Base-by-base conservation (phyloP, 2,329 filamentous ascomycete species). In the Pseudocercospora eumusae region DNA sequence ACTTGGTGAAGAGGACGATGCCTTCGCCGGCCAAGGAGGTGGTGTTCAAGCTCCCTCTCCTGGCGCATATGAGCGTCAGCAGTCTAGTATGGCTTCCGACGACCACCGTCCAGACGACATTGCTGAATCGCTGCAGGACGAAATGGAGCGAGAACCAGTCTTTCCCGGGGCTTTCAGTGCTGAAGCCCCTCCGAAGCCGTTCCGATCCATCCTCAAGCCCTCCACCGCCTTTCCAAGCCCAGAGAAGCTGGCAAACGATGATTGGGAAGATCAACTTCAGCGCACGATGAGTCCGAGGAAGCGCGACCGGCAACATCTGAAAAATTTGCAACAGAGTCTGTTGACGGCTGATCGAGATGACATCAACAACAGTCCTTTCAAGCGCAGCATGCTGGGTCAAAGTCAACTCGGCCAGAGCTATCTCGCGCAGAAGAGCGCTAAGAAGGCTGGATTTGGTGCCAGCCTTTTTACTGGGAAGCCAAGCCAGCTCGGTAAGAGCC, bases 231-330 rank as follows among this genome's bases (percentile, higher is more conserved):
- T 77, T 58, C 76, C 76, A 5, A 86, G 83, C n/a, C 84, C 84
- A 54, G 75, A 80, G 25, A 85, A 86, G 75, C 74, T 79, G 82
- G 56, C 77, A 81, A 69, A 81, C 84, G 91, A 93, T 63, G 90
- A 96, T 74, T 99, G 95, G 95, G 89, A 92, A 69, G 90, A 95
- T 69, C 93, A 97, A 80, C 83, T 99, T 66, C 91, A 92, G 75
- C 92, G 92, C 68, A 98, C 95, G 5, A 92, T 98, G 69, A 96
- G 92, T 72, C 93, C 95, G 5, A 88, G 91, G 73, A 98, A 98
- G 80, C 89, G 95, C 72, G 90, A 97, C 78, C 90, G 93, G 65
- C 82, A 84, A 62, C 88, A 88, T 27, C 81, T 95, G 33, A 82
- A 78, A 77, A 88, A 82, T 80, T 88, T 79, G 77, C 89, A 88